A percentile compares a stretch with the other conserved stretches of the same genome.
Conservation (phyloP, 2,329 filamentous ascomycete species). For the Botryotinia globosa region DNA sequence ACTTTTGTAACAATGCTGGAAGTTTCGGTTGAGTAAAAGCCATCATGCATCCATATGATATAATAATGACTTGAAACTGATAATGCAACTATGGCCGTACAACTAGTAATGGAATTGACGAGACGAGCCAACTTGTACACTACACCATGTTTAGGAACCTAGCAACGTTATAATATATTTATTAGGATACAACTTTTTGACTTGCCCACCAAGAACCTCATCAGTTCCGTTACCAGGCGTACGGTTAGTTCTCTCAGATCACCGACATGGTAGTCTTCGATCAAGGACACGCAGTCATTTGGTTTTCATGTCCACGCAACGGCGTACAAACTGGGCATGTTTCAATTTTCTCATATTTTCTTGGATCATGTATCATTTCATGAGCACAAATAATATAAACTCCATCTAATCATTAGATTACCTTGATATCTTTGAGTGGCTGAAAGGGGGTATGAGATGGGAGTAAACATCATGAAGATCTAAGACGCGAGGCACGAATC, state of each 20-base stretch:
- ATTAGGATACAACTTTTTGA: too few relatives aligned
- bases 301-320: not conserved
- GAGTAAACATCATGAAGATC: not conserved
- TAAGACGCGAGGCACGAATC: not conserved
- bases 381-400: not conserved
- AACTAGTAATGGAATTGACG: too few relatives aligned
- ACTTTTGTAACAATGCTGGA: fast-evolving
- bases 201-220: too few relatives aligned
- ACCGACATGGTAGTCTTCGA: not conserved
- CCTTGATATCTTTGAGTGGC: not conserved
- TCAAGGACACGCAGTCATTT: not conserved
- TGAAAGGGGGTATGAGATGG: not conserved
- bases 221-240: too few relatives aligned
- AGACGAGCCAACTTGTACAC: too few relatives aligned
- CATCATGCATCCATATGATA: fast-evolving
- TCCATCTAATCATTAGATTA: not conserved
- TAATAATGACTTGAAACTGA: too few relatives aligned
- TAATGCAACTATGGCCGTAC: too few relatives aligned
- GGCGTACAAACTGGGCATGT: too few relatives aligned
- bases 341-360: not conserved
- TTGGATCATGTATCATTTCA: not conserved
- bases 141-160: too few relatives aligned
- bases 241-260: too few relatives aligned
- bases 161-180: too few relatives aligned
- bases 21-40: too few relatives aligned